Base-by-base conservation (phyloP, 371 early-diverging fungal species). In the Mortierella sp. region DNA sequence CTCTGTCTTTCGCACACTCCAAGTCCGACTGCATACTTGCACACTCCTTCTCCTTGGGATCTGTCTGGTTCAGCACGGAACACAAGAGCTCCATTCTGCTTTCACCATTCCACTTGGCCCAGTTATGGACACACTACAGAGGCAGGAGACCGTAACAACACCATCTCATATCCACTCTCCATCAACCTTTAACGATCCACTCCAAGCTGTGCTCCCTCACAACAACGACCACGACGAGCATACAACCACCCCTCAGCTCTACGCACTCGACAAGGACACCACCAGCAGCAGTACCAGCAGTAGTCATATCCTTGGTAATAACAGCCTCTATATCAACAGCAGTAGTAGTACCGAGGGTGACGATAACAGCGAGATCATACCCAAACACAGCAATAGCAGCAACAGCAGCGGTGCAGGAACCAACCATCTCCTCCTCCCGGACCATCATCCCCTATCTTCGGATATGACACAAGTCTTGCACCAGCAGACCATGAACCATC, bases 401-500 rank as follows among this genome's bases (percentile, higher is more conserved):
- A 24, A 22, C 56, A 31, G 6, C 50, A 41, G 19, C 8, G 8
- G 44, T 8, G 9, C 17, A 2, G 34, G 16, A 17, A 37, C 39
- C 22, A 50, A 50, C 13, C 29, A 2, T 24, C 10, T 25, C 13
- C 47, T 5, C 47, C 10, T 25, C 13, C 47, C 13, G 10, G 40
- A 27, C 41, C 39, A 29, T 39, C 28, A n/a, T 54, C 54, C 49
- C 27, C 34, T 31, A n/a, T 40, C 49, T 22, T n/a, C 24, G 25
- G 37, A 21, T 19, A 45, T 22, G 49, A 50, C 24, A 50, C 44
- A 37, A 44, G 17, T 9, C 6, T 31, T 29, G n/a, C 46, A 37
- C 7, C 45, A 45, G 46, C 40, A 41, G 14, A 27, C 17, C 54
- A 40, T 54, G 56, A 49, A 50, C 63, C 56, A 63, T 56, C 63